Base-by-base conservation (phyloP, 345 rosid species). In the Aegle marmelos region DNA sequence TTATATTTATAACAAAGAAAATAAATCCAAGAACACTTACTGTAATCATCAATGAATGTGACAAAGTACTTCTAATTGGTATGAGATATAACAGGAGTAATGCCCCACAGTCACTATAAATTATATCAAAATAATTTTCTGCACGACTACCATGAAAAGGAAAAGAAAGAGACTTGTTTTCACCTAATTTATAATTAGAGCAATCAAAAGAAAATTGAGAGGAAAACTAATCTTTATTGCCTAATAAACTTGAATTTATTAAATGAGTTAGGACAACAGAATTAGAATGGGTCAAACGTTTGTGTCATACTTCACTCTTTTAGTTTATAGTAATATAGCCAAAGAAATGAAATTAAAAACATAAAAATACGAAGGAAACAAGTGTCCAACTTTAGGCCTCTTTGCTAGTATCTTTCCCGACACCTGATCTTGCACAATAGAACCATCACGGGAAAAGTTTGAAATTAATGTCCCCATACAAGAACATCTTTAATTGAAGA, bases 41-140 rank as follows among this genome's bases (percentile, higher is more conserved):
- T 70, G 6, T 28, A 76, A 28, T 80, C 48, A 63, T 80, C 61
- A 7, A 80, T 76, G 14, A 80, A 64, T 0, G 67, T 76, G 14
- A 64, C 28, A 72, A 76, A 70, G 54, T 76, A 73, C n/a, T 72
- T 63, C 7, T 72, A 72, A 1, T 10, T 17, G 6, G 73, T 34
- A 73, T 79, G 66, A 7, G 27, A 79, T 10, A 27, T 63, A 0
- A 56, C 7, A 33, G 10, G 28, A 16, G 57, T 9, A 27, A 73
- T 62, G 0, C 19, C 59, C 54, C 36, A 48, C 0, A 69, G 31
- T 68, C 58, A 68, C 11, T 14, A 30, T 78, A 70, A 9, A 78
- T 24, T 9, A 79, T 7, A 4, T 66, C 69, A 66, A 79, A 79
- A 22, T 56, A 67, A 9, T 21, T n/a, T 7, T 9, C 0, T 7